Evolutionary conservation across 306 rosid genomes (phyloP).

Genomic region (Lathyrus tuberosus): DNA sequence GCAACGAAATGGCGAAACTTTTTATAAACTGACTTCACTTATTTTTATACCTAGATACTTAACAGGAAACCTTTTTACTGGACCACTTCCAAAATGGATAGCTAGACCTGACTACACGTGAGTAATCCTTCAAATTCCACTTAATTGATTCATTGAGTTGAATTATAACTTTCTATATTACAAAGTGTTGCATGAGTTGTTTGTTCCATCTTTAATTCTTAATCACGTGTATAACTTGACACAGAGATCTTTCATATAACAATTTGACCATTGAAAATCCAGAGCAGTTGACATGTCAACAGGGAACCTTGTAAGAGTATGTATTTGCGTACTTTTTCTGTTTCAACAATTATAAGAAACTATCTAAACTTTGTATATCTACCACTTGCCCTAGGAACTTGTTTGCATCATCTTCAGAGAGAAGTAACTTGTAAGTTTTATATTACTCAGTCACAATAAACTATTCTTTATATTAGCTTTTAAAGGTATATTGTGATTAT

Average conservation of each 20-base stretch:
- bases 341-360: constrained; percentile 22
- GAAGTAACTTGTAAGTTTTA: constrained; percentile 41
- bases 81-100: constrained; percentile 58
- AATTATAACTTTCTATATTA: background rate
- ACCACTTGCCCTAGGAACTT: constrained; percentile 42
- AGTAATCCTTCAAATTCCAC: constrained; percentile 42
- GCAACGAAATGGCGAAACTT: no score
- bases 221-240: constrained; percentile 27
- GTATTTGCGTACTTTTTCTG: background rate
- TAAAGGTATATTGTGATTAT: background rate
- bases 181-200: background rate
- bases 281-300: constrained; percentile 47
- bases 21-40: background rate
- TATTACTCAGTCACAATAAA: background rate
- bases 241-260: constrained; percentile 80
- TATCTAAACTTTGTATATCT: constrained; percentile 19
- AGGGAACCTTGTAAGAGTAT: constrained; percentile 55
- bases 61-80: constrained; percentile 67
- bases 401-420: constrained; percentile 45
- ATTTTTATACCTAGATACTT: constrained; percentile 51
- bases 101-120: constrained; percentile 42
- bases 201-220: constrained; percentile 21
- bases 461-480: background rate
- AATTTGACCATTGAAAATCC: constrained; percentile 41
- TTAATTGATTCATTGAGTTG: constrained; percentile 15